These are phyloP conservation scores for Phoenix dactylifera DNA, from an alignment of 176 grass and related monocot species.

Conservation along the genomic window DNA sequence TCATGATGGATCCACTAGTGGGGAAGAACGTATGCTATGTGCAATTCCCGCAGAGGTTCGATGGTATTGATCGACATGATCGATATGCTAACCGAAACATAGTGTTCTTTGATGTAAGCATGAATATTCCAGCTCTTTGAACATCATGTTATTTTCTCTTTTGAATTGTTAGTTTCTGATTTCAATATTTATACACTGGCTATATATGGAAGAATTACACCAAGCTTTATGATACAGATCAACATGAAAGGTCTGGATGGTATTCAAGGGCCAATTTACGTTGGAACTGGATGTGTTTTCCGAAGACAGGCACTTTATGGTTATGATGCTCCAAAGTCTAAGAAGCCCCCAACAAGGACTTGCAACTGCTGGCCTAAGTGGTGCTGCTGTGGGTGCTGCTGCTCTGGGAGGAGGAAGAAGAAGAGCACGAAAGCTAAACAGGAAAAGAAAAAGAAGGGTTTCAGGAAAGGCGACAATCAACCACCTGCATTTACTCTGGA, in stretches of 20 bases:
- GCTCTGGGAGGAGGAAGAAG: constrained; percentile 46
- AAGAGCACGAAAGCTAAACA: constrained; percentile 56
- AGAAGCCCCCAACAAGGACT: constrained; percentile 72
- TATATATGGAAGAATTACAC: no score
- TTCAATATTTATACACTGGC: not conserved
- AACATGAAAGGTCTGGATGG: constrained; percentile 98
- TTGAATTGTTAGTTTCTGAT: not conserved
- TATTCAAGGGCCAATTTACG: constrained; percentile 97
- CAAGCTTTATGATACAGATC: constrained; percentile 41
- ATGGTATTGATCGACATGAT: constrained; percentile 86
- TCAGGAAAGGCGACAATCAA: constrained; percentile 45
- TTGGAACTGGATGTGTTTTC: constrained; percentile 87
- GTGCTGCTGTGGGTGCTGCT: constrained; percentile 53
- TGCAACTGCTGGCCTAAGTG: constrained; percentile 93
- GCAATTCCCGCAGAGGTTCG: constrained; percentile 89
- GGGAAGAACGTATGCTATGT: constrained; percentile 88
- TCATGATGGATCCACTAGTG: constrained; percentile 95
- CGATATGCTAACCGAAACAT: constrained; percentile 84
- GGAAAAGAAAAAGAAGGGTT: constrained; percentile 60
- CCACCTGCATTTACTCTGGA: constrained; percentile 58
- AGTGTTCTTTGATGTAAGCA: constrained; percentile 93
- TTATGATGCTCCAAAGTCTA: constrained; percentile 77
- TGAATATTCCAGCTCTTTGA: not conserved
- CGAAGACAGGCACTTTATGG: constrained; percentile 74
- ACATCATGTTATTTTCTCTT: not conserved